Evolutionary conservation across 1,139 yeast species (phyloP).

Genomic region (Lodderomyces elongisporus): DNA sequence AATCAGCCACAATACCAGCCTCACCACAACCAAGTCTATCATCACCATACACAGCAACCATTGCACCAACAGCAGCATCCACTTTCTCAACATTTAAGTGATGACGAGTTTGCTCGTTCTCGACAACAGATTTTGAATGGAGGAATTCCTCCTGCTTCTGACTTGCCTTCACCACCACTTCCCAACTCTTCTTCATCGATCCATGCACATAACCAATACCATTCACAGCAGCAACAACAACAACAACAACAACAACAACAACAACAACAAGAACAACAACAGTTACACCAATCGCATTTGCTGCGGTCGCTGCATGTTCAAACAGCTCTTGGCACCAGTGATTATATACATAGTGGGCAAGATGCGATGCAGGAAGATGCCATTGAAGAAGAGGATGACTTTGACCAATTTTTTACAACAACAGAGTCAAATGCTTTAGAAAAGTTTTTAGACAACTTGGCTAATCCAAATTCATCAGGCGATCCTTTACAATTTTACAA

Average conservation of each 20-base stretch:
- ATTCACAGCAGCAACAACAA: conserved; percentile 4
- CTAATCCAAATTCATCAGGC: conserved; percentile 22
- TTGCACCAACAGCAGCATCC: conserved; percentile 4
- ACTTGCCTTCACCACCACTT: too few species aligned
- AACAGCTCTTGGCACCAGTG: too few species aligned
- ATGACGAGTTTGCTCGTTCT: conserved; percentile 11
- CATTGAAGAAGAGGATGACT: conserved; percentile 23
- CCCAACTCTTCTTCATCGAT: too few species aligned
- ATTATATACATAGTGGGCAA: too few species aligned
- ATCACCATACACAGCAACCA: conserved; percentile 5
- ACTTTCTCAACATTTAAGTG: conserved; percentile 7
- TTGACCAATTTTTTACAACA: conserved; percentile 42
- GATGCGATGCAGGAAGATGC: not conserved
- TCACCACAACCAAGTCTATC: conserved; percentile 4
- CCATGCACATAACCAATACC: conserved; percentile 3
- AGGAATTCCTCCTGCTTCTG: too few species aligned
- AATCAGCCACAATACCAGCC: conserved; percentile 2
- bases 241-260: conserved; percentile 7
- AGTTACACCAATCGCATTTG: too few species aligned
- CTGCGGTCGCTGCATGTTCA: too few species aligned
- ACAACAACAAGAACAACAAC: conserved; percentile 9
- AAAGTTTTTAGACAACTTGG: conserved; percentile 40
- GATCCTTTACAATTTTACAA: conserved; percentile 33
- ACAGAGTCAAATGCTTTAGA: conserved; percentile 45
- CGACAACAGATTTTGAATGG: conserved; percentile 12